A percentile compares a stretch with the other conserved stretches of the same genome.
Conservation (phyloP, 208 protist genomes). For the Kentomonas sorsogonicus region DNA sequence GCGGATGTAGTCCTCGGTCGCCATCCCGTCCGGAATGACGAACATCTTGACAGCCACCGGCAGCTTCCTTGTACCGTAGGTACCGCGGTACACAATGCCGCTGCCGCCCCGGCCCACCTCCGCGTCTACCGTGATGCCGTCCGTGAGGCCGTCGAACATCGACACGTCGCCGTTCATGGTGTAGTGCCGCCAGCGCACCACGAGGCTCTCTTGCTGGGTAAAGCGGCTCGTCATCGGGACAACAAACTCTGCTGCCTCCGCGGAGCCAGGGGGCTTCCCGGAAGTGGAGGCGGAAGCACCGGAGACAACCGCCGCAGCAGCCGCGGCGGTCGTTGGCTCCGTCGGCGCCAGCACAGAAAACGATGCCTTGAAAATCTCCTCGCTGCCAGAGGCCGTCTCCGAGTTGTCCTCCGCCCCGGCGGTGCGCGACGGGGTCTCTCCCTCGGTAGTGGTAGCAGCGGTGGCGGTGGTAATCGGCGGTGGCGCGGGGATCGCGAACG, state of each 20-base stretch:
- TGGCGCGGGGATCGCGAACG: too few species aligned
- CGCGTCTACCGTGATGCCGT: constrained; percentile 33
- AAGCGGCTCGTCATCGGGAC: constrained; percentile 19
- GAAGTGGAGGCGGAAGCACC: too few species aligned
- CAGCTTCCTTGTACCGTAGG: constrained; percentile 22
- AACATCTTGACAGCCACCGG: constrained; percentile 86
- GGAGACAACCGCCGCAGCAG: not conserved
- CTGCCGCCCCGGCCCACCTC: constrained; percentile 72
- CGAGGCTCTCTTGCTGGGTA: constrained; percentile 35
- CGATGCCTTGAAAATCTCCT: too few species aligned
- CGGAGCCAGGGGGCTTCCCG: too few species aligned
- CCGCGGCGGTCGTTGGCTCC: not conserved
- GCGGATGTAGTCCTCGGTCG: constrained; percentile 62
- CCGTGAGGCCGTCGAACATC: constrained; percentile 50
- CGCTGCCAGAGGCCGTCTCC: too few species aligned
- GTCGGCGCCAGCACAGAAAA: not conserved
- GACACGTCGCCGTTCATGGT: constrained; percentile 31
- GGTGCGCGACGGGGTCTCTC: not conserved
- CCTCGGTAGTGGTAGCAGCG: not conserved
- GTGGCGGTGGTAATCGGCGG: not conserved
- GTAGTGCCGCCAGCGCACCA: constrained; percentile 77
- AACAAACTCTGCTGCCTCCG: too few species aligned
- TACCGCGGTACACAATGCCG: constrained; percentile 68
- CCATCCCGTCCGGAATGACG: constrained; percentile 53
- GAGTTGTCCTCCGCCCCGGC: too few species aligned